phyloP scores from a whole-genome alignment of 2,329 filamentous ascomycete species.

The Chaetomiaceae sp. region DNA sequence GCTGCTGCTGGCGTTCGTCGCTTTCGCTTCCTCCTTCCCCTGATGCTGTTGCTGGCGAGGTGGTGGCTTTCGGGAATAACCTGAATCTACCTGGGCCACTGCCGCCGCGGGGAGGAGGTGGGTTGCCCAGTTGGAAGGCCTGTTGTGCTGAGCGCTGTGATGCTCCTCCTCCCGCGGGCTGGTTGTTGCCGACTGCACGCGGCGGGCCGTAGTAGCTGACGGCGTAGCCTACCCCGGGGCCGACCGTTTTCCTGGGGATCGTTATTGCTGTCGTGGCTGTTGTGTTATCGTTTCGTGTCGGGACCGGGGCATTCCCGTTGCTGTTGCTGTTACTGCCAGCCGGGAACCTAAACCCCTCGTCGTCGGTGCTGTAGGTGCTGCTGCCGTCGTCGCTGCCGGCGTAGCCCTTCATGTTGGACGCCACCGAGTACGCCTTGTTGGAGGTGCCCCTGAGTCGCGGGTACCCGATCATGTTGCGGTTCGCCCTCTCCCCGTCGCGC shows the following conservation, averaged over 20 bases:
- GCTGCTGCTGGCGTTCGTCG: too few relatives aligned
- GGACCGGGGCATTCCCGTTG: background rate
- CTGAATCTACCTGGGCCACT: slow-evolving; percentile 20
- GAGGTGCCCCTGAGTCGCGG: slow-evolving; percentile 14
- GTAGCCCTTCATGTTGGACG: slow-evolving; percentile 4
- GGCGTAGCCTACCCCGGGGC: slow-evolving; percentile 18
- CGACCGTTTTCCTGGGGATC: background rate
- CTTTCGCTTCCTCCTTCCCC: too few relatives aligned
- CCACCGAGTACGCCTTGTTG: slow-evolving; percentile 17
- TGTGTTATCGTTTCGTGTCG: background rate
- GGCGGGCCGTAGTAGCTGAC: slow-evolving; percentile 15
- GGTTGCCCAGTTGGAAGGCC: slow-evolving; percentile 9
- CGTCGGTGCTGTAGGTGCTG: slow-evolving; percentile 20
- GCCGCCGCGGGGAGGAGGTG: slow-evolving; percentile 1
- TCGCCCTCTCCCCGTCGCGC: background rate
- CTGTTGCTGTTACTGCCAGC: slow-evolving; percentile 7
- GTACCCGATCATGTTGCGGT: slow-evolving; percentile 24
- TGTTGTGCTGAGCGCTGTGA: background rate
- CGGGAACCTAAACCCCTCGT: slow-evolving; percentile 18
- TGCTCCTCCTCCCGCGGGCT: background rate
- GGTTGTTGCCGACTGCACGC: background rate
- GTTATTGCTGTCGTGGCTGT: background rate
- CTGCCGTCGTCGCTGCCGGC: slow-evolving; percentile 17
- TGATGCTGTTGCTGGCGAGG: background rate
- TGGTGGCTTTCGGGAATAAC: slow-evolving; percentile 23